Evolutionary conservation across 2,329 filamentous ascomycete species (phyloP).

Genomic region (Fusarium napiforme): DNA sequence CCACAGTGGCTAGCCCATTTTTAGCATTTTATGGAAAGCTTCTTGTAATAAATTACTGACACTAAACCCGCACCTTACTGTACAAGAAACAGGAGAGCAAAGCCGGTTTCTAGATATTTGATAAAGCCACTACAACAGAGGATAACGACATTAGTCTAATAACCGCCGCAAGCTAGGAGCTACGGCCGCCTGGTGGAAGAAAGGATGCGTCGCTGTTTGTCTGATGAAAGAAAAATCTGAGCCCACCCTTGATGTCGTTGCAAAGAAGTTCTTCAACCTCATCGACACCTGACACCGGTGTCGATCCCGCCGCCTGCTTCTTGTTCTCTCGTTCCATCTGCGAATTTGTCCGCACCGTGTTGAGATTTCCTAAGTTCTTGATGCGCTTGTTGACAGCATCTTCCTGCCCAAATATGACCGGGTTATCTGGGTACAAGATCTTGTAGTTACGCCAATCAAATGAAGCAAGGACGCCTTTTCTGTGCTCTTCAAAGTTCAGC

Average conservation of each 20-base stretch:
- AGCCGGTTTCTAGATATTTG: no score
- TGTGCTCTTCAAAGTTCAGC: background rate
- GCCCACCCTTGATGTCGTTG: background rate
- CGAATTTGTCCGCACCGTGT: background rate
- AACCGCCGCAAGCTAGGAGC: no score
- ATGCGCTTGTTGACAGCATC: background rate
- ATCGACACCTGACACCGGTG: background rate
- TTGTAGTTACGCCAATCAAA: background rate
- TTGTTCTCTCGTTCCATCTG: background rate
- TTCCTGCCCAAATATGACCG: fast-evolving
- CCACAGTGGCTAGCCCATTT: no score
- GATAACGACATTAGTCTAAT: no score
- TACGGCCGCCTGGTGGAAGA: background rate
- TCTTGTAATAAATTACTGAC: no score
- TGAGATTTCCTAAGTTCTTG: background rate
- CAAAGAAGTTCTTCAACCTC: background rate
- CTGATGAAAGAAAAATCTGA: background rate
- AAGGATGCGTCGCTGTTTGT: background rate
- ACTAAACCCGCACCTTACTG: no score
- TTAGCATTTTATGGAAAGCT: no score
- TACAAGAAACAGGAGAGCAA: no score
- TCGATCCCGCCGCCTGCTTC: fast-evolving
- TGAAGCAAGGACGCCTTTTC: background rate
- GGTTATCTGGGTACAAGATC: background rate
- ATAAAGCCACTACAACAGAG: no score